A percentile compares a stretch with the other conserved stretches of the same genome.
Conservation (phyloP, 23 red algal genomes). For the Porphyridium purpureum region DNA sequence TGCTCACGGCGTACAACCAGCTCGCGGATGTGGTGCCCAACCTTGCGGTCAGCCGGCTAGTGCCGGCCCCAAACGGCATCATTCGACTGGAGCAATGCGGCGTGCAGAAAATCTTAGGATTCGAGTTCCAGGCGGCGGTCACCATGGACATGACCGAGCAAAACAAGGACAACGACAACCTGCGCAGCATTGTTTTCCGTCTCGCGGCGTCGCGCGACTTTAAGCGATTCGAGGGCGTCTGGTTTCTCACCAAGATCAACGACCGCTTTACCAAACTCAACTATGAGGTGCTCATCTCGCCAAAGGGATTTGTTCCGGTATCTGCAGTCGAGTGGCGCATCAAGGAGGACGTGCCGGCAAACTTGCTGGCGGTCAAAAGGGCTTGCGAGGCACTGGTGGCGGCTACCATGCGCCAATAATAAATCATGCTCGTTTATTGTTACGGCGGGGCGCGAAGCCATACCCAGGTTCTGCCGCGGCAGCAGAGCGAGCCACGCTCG, state of each 20-base stretch:
- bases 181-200: slow-evolving; percentile 50
- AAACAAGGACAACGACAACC: slow-evolving; percentile 3
- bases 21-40: slow-evolving; percentile 77
- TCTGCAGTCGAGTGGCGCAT: slow-evolving; percentile 90
- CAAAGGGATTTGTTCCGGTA: slow-evolving; percentile 70
- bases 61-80: slow-evolving; percentile 38
- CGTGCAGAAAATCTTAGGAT: slow-evolving; percentile 72
- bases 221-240: slow-evolving; percentile 52
- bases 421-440: no score
- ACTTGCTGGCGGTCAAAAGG: slow-evolving; percentile 41
- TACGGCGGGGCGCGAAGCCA: no score
- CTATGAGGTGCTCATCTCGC: slow-evolving; percentile 66
- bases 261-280: slow-evolving; percentile 25
- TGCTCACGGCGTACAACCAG: slow-evolving; percentile 65
- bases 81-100: slow-evolving; percentile 87
- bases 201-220: slow-evolving; percentile 69
- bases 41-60: slow-evolving; percentile 31
- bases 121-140: slow-evolving; percentile 76
- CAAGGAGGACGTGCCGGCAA: slow-evolving; percentile 65
- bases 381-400: neutral
- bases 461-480: no score
- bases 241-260: slow-evolving; percentile 39
- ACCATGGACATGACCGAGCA: slow-evolving; percentile 90
- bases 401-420: neutral
- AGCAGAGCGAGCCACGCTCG: no score